Evolutionary conservation across 192 early-diverging fungal species (phyloP).

Genomic region (Gryganskiella cystojenkinii): DNA sequence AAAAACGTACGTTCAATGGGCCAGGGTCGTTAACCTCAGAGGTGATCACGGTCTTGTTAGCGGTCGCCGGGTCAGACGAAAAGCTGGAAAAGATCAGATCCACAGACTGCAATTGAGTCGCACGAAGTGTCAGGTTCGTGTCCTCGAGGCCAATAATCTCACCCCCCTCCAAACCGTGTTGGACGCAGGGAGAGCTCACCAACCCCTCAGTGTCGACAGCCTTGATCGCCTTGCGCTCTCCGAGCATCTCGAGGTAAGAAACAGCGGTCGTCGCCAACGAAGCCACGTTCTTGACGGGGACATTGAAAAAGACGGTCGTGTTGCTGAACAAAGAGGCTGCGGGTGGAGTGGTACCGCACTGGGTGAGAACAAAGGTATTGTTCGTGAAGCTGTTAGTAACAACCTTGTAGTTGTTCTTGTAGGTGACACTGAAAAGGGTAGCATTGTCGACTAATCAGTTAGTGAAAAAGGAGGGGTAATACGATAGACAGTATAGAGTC

Average conservation of each 20-base stretch:
- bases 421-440: constrained; percentile 68
- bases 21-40: constrained; percentile 60
- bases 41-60: constrained; percentile 59
- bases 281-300: constrained; percentile 59
- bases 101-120: constrained; percentile 59
- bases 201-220: constrained; percentile 49
- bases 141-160: constrained; percentile 45
- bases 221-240: constrained; percentile 48
- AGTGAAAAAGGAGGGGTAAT: too few species aligned
- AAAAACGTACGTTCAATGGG: constrained; percentile 56
- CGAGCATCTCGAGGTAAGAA: constrained; percentile 63
- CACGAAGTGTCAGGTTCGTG: constrained; percentile 56
- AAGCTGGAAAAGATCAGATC: constrained; percentile 58
- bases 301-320: constrained; percentile 53
- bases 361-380: constrained; percentile 72
- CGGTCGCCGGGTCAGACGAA: constrained; percentile 44
- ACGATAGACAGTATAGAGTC: too few species aligned
- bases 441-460: constrained; percentile 55
- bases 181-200: constrained; percentile 63
- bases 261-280: constrained; percentile 52
- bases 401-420: constrained; percentile 74
- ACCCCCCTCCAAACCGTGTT: constrained; percentile 33
- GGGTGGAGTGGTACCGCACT: constrained; percentile 74
- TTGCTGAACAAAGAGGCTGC: constrained; percentile 46
- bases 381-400: constrained; percentile 64